Base-by-base conservation (phyloP, 2,329 filamentous ascomycete species). In the Dactylella cylindrospora region DNA sequence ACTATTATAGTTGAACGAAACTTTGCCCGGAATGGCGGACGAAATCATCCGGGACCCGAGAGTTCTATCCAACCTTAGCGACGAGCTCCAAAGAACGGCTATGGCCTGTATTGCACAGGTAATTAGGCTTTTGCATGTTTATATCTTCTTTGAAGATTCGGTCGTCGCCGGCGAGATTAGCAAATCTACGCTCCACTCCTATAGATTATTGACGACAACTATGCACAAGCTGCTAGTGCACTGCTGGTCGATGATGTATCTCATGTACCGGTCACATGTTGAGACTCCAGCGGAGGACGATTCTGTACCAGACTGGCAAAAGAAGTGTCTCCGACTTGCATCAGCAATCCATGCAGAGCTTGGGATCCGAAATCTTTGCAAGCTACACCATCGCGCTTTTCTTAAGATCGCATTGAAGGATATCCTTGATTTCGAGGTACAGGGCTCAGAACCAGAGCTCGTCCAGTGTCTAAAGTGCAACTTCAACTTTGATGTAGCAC, bases 371-470 rank as follows among this genome's bases (percentile, higher is more conserved):
- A 86, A 86, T 65, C 87, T 86, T 72, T 97, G 90, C 78, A 91
- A 88, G 69, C 79, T 81, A 2, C 88, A 88, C 0, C 88, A 90
- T 70, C 68, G 68, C 45, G 82, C 88, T 13, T 93, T 98, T 73
- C 78, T 97, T 20, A 90, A 90, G 70, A 81, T 96, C 72, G 85
- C 93, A 76, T 91, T 90, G 53, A 80, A 87, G 4, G 93, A 98
- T 70, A 78, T 97, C 38, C 77, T 95, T 20, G 83, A 83, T 41
- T 79, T 69, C 44, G 80, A 90, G 19, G 46, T 67, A 23, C 84
- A 90, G 54, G 88, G 88, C 66, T 90, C 86, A 77, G 90, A 95
- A 68, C 83, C 85, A 66, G 90, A 97, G 70, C 79, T 97, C 12
- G 85, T 86, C 5, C 90, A 69, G 39, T 66, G 66, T 32, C 52